phyloP scores from a whole-genome alignment of 768 basidiomycete genomes.

The Macrolepiota fuliginosa region DNA sequence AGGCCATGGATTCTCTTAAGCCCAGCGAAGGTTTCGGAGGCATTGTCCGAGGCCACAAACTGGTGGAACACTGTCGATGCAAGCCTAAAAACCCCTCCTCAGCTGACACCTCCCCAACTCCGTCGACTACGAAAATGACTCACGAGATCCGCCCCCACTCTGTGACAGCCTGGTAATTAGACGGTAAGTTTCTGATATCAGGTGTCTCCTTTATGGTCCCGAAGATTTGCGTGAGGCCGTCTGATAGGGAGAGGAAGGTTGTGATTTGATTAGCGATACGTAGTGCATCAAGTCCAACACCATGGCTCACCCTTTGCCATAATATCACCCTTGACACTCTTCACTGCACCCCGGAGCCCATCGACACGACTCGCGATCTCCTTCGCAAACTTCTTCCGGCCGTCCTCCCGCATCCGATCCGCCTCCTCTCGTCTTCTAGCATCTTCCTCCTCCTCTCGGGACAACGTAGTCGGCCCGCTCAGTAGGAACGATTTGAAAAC shows the following conservation, averaged over 20 bases:
- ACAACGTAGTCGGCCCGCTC: conserved; percentile 68
- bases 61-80: conserved; percentile 97
- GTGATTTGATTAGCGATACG: not conserved
- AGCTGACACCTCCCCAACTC: not conserved
- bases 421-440: conserved; percentile 80
- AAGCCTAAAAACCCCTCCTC: conserved; percentile 47
- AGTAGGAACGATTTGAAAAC: conserved; percentile 86
- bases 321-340: conserved; percentile 91
- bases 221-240: conserved; percentile 89
- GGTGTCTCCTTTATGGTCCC: conserved; percentile 81
- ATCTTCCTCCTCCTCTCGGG: conserved; percentile 75
- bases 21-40: conserved; percentile 83
- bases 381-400: conserved; percentile 75
- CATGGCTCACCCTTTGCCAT: conserved; percentile 66
- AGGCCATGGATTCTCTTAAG: conserved; percentile 92
- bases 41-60: conserved; percentile 89
- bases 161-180: conserved; percentile 83
- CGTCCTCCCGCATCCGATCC: conserved; percentile 84
- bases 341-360: conserved; percentile 76
- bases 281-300: not conserved
- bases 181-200: conserved; percentile 72
- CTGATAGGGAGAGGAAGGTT: conserved; percentile 32
- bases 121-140: conserved; percentile 28
- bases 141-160: conserved; percentile 99
- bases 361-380: conserved; percentile 90